Evolutionary conservation across 805 yeast species (phyloP).

Genomic region (Tetrapisispora fleetii): DNA sequence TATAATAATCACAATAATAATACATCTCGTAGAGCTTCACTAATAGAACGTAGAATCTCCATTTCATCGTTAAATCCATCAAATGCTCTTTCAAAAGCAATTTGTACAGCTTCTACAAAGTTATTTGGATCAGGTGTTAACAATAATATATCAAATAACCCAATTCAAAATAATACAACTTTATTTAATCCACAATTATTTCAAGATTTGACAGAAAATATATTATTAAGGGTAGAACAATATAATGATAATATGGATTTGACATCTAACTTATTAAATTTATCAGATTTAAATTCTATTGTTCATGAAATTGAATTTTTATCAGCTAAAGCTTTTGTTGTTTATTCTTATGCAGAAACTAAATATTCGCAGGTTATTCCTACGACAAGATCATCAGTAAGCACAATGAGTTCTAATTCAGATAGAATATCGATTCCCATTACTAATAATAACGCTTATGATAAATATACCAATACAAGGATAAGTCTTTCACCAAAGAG

Average conservation of each 20-base stretch:
- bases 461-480: conserved; percentile 4
- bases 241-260: neutral
- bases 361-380: conserved; percentile 82
- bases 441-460: conserved; percentile 8
- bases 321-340: conserved; percentile 86
- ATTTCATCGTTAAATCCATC: conserved; percentile 66
- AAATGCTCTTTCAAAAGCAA: conserved; percentile 78
- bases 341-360: conserved; percentile 80
- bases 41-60: conserved; percentile 54
- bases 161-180: conserved; percentile 10
- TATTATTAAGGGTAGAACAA: conserved; percentile 21
- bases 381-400: conserved; percentile 21
- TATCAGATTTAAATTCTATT: conserved; percentile 20
- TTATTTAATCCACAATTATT: conserved; percentile 22
- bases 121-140: conserved; percentile 48
- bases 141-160: conserved; percentile 18
- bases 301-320: conserved; percentile 51
- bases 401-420: neutral
- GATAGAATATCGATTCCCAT: conserved; percentile 30
- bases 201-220: conserved; percentile 26
- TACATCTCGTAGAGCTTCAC: conserved; percentile 47
- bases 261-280: neutral
- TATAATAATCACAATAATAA: conserved; percentile 13
- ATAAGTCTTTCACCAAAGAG: neutral
- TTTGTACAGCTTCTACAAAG: conserved; percentile 79